A percentile compares a stretch with the other conserved stretches of the same genome.
phyloP scores from a whole-genome alignment of 2,329 filamentous ascomycete species.

The Beauveria brongniartii region DNA sequence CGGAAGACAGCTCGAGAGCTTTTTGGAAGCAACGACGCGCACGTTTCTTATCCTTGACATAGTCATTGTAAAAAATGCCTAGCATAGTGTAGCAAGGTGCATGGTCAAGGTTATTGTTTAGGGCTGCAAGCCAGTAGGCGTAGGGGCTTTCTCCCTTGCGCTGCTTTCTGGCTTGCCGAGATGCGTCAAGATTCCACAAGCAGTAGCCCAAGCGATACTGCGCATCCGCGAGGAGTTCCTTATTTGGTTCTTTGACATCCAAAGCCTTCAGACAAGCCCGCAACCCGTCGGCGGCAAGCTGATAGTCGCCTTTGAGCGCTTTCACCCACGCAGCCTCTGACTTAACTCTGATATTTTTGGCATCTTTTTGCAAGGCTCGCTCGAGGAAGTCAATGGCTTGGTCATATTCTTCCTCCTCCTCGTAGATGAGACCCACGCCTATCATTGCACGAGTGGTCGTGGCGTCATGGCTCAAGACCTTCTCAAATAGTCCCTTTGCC shows the following conservation, averaged over 20 bases:
- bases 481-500: constrained; percentile 78
- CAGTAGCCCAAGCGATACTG: constrained; percentile 83
- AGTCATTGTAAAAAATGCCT: constrained; percentile 85
- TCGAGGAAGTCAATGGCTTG: constrained; percentile 74
- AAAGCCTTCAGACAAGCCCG: constrained; percentile 61
- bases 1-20: constrained; percentile 82
- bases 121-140: constrained; percentile 68
- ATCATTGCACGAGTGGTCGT: constrained; percentile 75
- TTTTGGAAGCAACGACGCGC: constrained; percentile 94
- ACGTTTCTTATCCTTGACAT: constrained; percentile 76
- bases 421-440: constrained; percentile 82
- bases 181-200: constrained; percentile 75
- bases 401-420: constrained; percentile 84
- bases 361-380: constrained; percentile 66
- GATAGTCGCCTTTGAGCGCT: constrained; percentile 70
- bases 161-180: constrained; percentile 65
- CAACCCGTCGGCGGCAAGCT: constrained; percentile 59
- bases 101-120: constrained; percentile 81
- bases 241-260: constrained; percentile 48
- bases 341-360: constrained; percentile 66
- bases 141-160: constrained; percentile 67
- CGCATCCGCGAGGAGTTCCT: constrained; percentile 74
- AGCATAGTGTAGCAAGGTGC: constrained; percentile 88
- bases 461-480: constrained; percentile 66
- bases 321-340: constrained; percentile 91